Conservation (phyloP, 352 stramenopile species). For the Pythium aquatile region DNA sequence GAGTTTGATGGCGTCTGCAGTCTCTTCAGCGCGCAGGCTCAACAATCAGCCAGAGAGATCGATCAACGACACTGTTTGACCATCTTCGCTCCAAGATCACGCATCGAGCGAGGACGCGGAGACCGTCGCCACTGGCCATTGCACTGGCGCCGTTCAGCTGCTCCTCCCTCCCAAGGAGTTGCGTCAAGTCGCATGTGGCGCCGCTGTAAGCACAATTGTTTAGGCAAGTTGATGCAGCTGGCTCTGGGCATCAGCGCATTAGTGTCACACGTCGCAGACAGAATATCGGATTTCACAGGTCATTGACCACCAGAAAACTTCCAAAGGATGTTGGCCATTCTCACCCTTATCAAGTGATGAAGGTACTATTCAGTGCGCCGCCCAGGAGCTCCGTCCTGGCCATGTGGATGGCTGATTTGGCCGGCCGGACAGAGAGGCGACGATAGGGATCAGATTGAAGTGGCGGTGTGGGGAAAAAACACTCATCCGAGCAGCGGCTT, state of each 20-base stretch:
- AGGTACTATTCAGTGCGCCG: not conserved
- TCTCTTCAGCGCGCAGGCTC: not conserved
- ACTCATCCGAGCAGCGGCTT: not conserved
- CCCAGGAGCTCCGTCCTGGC: not conserved
- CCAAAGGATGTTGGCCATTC: not conserved
- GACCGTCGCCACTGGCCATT: not conserved
- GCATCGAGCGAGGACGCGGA: not conserved
- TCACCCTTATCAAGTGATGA: not conserved
- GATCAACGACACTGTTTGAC: not conserved
- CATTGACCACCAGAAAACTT: not conserved
- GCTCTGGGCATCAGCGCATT: too few relatives aligned
- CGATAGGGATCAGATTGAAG: constrained; percentile 5
- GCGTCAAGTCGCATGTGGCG: constrained; percentile 1
- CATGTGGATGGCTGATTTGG: constrained; percentile 1
- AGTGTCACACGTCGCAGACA: not conserved
- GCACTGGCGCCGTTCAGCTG: constrained; percentile 2
- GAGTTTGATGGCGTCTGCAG: not conserved
- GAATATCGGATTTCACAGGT: not conserved
- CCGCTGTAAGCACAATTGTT: not conserved
- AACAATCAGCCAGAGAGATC: not conserved
- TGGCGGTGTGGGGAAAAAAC: not conserved
- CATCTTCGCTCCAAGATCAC: not conserved
- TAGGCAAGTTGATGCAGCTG: not conserved
- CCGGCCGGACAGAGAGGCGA: not conserved
- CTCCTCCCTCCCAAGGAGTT: not conserved